A percentile compares a stretch with the other conserved stretches of the same genome.
phyloP scores from a whole-genome alignment of 179 eudicot species.

The Corrigiola litoralis region DNA sequence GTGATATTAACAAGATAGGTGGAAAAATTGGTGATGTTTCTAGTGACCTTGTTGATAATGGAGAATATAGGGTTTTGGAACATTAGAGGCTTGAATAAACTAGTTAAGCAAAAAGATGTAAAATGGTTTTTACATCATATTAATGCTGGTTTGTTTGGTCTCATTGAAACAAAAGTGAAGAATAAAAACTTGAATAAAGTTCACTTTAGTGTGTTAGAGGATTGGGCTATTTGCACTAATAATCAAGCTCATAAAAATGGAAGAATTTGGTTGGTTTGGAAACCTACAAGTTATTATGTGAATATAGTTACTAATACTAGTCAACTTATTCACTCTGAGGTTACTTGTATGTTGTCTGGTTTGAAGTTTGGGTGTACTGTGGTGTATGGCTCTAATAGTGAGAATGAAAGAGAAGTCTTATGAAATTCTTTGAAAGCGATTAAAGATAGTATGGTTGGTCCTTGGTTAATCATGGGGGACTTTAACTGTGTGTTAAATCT shows the following conservation, averaged over 20 bases:
- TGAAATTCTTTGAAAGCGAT: background rate
- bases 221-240: background rate
- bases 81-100: too few relatives aligned
- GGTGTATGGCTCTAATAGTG: background rate
- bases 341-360: background rate
- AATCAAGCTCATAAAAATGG: background rate
- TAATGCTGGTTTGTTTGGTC: background rate
- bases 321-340: background rate
- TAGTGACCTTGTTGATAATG: background rate
- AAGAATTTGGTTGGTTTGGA: background rate
- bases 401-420: background rate
- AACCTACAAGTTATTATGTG: background rate
- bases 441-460: rapidly evolving
- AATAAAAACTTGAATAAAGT: background rate
- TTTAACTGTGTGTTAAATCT: background rate
- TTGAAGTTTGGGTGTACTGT: background rate
- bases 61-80: too few relatives aligned
- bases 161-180: background rate
- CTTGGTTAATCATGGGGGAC: background rate
- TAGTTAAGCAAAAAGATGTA: background rate
- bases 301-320: background rate
- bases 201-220: background rate
- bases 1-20: background rate
- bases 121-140: background rate
- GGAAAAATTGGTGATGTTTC: background rate